These are phyloP conservation scores for Psilocybe mexicana DNA, from an alignment of 1,284 basidiomycete genomes.

Conservation along the genomic window DNA sequence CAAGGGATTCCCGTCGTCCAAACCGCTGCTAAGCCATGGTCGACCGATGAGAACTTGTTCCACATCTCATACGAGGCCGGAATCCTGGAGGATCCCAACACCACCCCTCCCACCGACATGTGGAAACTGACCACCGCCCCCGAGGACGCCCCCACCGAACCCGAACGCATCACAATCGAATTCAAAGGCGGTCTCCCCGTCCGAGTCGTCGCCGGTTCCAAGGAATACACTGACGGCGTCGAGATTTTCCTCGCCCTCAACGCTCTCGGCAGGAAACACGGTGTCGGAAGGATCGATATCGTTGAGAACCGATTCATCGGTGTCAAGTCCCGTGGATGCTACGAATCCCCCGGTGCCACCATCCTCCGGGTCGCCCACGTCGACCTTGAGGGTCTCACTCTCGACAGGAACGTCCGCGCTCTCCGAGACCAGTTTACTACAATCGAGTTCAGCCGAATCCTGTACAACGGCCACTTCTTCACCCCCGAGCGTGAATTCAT, in stretches of 20 bases:
- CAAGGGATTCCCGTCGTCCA: constrained; percentile 94
- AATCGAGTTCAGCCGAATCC: constrained; percentile 83
- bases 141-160: constrained; percentile 78
- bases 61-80: constrained; percentile 99
- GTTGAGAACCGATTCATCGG: constrained; percentile 99
- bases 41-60: constrained; percentile 98
- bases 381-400: constrained; percentile 95
- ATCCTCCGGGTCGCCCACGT: constrained; percentile 96
- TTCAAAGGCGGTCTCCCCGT: constrained; percentile 87
- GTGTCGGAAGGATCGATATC: constrained; percentile 96
- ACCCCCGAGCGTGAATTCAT: constrained; percentile 97
- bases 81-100: constrained; percentile 96
- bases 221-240: constrained; percentile 86
- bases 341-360: constrained; percentile 95
- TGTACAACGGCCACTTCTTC: constrained; percentile 98
- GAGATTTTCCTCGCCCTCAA: constrained; percentile 95
- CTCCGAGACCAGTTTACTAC: constrained; percentile 96
- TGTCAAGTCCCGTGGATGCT: constrained; percentile 98
- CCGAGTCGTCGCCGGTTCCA: constrained; percentile 62
- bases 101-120: constrained; percentile 97
- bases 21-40: constrained; percentile 98
- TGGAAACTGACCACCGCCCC: constrained; percentile 95
- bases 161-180: constrained; percentile 84
- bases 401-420: constrained; percentile 96
- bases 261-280: constrained; percentile 91